Base-by-base conservation (phyloP, 441 rosid species). In the Geranium incanum region DNA sequence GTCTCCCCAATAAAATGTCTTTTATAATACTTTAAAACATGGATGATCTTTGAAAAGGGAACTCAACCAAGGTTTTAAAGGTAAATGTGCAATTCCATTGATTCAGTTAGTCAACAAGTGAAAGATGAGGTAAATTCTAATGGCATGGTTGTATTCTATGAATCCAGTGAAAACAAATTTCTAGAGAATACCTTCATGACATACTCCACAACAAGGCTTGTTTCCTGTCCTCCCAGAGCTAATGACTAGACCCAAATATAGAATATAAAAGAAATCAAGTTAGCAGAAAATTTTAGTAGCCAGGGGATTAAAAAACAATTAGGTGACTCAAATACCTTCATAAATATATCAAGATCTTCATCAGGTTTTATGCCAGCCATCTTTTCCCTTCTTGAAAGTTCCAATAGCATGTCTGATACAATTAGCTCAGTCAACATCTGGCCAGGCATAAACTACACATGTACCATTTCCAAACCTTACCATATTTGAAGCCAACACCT, bases 291-390 rank as follows among this genome's bases (percentile, higher is more conserved):
- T 79, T 4, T 5, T 11, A 73, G 8, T 5, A 6, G 69, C n/a
- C 15, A 59, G 67, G 36, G 57, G 60, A 69, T n/a, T 15, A 66
- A 16, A 59, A 5, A 15, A 72, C 55, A n/a, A 72, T 45, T 72
- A 8, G 43, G 59, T 65, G 38, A 68, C n/a, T 67, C 38, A 19
- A 70, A 15, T 79, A 92, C 99, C 99, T 95, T 95, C 96, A 95
- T 90, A 80, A 95, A 92, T 78, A 95, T 89, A 76, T 95, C 99
- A 74, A 95, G 99, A 83, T 95, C 99, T 82, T 89, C 99, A 82
- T 95, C 96, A 69, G 99, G 98, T 78, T 89, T 89, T 73, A 95
- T 92, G 72, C 95, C 97, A 43, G 95, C 89, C 63, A 84, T 74
- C 86, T 95, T 95, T 77, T 95, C 99, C 73, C 98, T 90, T 80